These are phyloP conservation scores for Moniliella sp. DNA, from an alignment of 1,284 basidiomycete species.

Conservation along the genomic window DNA sequence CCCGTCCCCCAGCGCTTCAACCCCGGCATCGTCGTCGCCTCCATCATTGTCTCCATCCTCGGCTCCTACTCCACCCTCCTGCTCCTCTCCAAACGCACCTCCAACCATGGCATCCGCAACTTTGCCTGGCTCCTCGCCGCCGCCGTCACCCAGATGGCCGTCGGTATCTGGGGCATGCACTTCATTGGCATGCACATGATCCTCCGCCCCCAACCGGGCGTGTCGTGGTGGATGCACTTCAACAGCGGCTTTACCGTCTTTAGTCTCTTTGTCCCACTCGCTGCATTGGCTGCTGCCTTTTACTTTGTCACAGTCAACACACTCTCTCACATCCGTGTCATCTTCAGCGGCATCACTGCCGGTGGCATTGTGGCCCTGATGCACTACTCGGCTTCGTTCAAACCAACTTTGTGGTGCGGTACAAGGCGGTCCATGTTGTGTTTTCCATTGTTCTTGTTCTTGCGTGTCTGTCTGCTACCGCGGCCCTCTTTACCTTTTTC, in stretches of 20 bases:
- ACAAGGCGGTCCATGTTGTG: conserved; percentile 35
- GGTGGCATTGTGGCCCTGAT: conserved; percentile 48
- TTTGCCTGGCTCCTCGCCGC: conserved; percentile 38
- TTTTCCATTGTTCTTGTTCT: conserved; percentile 37
- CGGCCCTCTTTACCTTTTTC: conserved; percentile 38
- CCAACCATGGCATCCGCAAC: conserved; percentile 35
- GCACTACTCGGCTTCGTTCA: conserved; percentile 39
- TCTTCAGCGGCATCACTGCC: conserved; percentile 49
- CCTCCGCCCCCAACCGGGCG: conserved; percentile 29
- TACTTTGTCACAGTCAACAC: conserved; percentile 37
- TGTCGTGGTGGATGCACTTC: conserved; percentile 36
- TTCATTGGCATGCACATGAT: conserved; percentile 38
- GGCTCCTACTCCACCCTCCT: conserved; percentile 39
- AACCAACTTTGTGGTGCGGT: conserved; percentile 25
- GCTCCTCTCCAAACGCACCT: conserved; percentile 37
- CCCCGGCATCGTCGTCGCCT: conserved; percentile 37
- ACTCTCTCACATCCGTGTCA: conserved; percentile 33
- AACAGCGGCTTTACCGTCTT: conserved; percentile 38
- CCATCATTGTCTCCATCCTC: conserved; percentile 37
- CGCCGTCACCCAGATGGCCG: conserved; percentile 37
- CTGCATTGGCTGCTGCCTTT: conserved; percentile 37
- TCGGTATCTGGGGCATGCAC: conserved; percentile 35
- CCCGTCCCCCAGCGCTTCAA: conserved; percentile 36
- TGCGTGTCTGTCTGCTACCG: conserved; percentile 37
- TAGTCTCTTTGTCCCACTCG: conserved; percentile 37